Evolutionary conservation across 176 grass and related monocot species (phyloP).

Genomic region (Elymus sibiricus): DNA sequence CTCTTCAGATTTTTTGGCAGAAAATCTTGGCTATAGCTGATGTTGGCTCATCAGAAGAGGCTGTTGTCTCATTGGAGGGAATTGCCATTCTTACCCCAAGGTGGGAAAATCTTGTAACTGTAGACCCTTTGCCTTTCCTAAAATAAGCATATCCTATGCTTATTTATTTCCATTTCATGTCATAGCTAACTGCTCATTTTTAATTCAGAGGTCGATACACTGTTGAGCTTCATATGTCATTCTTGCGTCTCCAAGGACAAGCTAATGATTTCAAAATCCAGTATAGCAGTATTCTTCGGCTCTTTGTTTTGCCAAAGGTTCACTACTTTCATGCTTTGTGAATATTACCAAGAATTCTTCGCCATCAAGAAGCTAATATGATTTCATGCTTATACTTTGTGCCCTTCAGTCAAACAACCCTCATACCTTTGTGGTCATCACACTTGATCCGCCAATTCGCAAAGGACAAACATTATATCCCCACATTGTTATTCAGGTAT

Average conservation of each 20-base stretch:
- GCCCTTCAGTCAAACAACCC: conserved; percentile 75
- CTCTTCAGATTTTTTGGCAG: conserved; percentile 79
- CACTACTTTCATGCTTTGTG: conserved; percentile 18
- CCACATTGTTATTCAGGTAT: conserved; percentile 98
- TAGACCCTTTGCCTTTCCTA: background rate
- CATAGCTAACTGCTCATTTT: conserved; percentile 12
- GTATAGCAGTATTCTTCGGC: conserved; percentile 86
- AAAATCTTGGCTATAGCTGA: conserved; percentile 47
- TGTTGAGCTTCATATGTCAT: conserved; percentile 85
- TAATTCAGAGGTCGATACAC: conserved; percentile 75
- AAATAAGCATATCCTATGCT: background rate
- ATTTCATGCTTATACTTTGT: conserved; percentile 25
- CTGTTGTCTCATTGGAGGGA: conserved; percentile 88
- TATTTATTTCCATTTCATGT: conserved; percentile 10
- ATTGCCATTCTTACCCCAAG: conserved; percentile 96
- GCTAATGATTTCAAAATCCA: conserved; percentile 99
- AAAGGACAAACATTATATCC: conserved; percentile 97
- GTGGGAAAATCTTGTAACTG: conserved; percentile 32
- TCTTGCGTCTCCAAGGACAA: conserved; percentile 87
- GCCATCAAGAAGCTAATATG: conserved; percentile 30
- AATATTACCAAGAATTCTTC: background rate
- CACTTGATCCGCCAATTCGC: conserved; percentile 93
- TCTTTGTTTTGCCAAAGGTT: conserved; percentile 95
- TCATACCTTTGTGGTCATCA: conserved; percentile 94
- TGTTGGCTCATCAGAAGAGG: conserved; percentile 79